Percentiles rank a stretch among this genome's conserved stretches.
Evolutionary conservation across 2,329 filamentous ascomycete species (phyloP).

Genomic region (Cladorrhinum sp.): DNA sequence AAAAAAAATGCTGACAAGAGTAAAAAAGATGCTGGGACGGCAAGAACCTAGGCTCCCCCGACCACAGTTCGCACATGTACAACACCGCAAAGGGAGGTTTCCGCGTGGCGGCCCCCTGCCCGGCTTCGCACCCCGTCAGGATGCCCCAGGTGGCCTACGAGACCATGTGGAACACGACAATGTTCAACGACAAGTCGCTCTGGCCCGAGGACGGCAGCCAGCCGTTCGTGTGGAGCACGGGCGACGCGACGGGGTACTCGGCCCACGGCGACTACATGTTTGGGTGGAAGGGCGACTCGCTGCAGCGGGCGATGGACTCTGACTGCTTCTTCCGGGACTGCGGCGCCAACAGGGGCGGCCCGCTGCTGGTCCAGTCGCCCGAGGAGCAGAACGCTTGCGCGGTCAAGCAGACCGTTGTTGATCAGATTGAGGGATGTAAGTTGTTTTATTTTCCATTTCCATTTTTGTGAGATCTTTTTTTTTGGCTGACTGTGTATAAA

Average conservation of each 20-base stretch:
- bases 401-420: slow-evolving; percentile 29
- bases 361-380: slow-evolving; percentile 32
- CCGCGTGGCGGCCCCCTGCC: slow-evolving; percentile 26
- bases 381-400: slow-evolving; percentile 33
- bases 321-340: slow-evolving; percentile 25
- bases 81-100: slow-evolving; percentile 28
- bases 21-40: slow-evolving; percentile 57
- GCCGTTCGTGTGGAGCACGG: slow-evolving; percentile 29
- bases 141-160: slow-evolving; percentile 39
- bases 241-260: slow-evolving; percentile 18
- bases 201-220: slow-evolving; percentile 30
- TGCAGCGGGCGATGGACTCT: slow-evolving; percentile 34
- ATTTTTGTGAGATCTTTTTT: not conserved
- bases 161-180: slow-evolving; percentile 36
- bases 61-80: slow-evolving; percentile 43
- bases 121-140: slow-evolving; percentile 34
- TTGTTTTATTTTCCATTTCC: slow-evolving; percentile 5
- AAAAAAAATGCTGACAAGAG: not conserved
- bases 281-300: slow-evolving; percentile 32
- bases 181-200: slow-evolving; percentile 27
- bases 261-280: slow-evolving; percentile 33
- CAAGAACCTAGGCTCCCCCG: slow-evolving; percentile 49
- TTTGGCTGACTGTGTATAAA: not conserved
- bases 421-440: slow-evolving; percentile 34
- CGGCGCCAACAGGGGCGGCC: slow-evolving; percentile 26